Evolutionary conservation across 2,329 filamentous ascomycete genomes (phyloP), one percentile per base, ranked within the genome.

Genomic region (Aspergillus sergii): DNA sequence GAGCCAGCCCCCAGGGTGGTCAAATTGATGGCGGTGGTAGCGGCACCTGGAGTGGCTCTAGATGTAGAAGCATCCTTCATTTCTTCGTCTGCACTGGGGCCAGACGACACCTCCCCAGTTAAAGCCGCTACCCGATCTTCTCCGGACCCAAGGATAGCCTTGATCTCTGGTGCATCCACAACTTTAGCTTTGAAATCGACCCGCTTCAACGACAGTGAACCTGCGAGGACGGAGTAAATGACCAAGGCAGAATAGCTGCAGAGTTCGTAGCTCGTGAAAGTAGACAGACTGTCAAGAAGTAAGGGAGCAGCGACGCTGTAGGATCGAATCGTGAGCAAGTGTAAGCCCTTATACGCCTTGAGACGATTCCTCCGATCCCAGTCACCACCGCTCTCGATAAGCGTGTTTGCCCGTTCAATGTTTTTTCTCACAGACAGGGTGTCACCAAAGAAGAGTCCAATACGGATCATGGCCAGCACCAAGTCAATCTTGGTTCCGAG

Each of bases 171-270:
- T 9, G 95, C 95, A 78, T 99, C 95, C 46, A 99, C 94, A 30
- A 99, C 95, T 84, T 98, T 98, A 69, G 92, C 92, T 85, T 99
- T 99, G 87, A 99, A 99, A 79, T 99, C 95, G 39, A 97, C 93
- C 56, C 95, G 91, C 84, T 97, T 97, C 61, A 99, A 87, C 53
- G 94, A 95, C 28, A 98, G 90, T 8, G 94, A 96, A 63, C 95
- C 95, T 41, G 95, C 93, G 39, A 99, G 89, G 26, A 98, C 94
- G 1, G 95, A 93, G 82, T 98, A 99, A 62, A 97, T 89, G 58
- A 99, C 95, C 28, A 99, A 88, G 65, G 88, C 91, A 63, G 93
- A 97, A 84, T 99, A 99, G 69, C 91, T 94, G 88, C 95, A 99
- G 57, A 99, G 88, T 80, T 99, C 95, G 82, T 97, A 97, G 78